Evolutionary conservation across 305 asterid species (phyloP), one percentile per base, ranked within the genome.

Genomic region (Striga hermonthica): DNA sequence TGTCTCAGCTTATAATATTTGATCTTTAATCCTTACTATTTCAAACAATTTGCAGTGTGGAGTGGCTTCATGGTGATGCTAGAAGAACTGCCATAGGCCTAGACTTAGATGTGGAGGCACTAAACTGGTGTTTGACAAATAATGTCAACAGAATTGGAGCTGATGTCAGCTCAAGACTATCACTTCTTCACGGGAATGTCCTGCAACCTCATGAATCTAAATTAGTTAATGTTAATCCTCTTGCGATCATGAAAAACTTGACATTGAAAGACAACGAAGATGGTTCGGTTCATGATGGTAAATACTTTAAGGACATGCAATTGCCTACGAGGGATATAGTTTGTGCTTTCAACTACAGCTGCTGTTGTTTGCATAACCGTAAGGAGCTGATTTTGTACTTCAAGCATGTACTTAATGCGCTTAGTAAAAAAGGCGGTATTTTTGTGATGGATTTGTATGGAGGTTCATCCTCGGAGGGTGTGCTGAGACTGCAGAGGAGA

Each of bases 261-360:
- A 75, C 75, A 36, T 70, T 75, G 72, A 72, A 78, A 72, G 84
- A 76, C 48, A 45, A 67, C 65, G 84, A 70, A 66, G 75, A 68
- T 36, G 69, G 68, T 65, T 71, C 78, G 22, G 38, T 35, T 72
- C 65, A 50, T 41, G 62, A 62, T 43, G 36, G 66, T 49, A 80
- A 70, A 69, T 66, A 66, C 69, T 72, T 86, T 72, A 86, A 86
- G 65, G 86, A 85, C 64, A 47, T 72, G 68, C 82, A 72, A 41
- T 64, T 83, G 68, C 92, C 91, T 7, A 83, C 71, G 7, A 86
- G 96, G 79, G 98, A 91, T 78, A 87, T 91, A 64, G 92, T 91
- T 65, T 91, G 98, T 68, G 98, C 98, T 45, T 91, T 91, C 70
- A 91, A 91, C 83, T 91, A 91, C 77, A 91, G 96, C 60, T 91